These are phyloP conservation scores for Colletotrichum tabaci DNA, from an alignment of 2,329 filamentous ascomycete species.

Conservation along the genomic window DNA sequence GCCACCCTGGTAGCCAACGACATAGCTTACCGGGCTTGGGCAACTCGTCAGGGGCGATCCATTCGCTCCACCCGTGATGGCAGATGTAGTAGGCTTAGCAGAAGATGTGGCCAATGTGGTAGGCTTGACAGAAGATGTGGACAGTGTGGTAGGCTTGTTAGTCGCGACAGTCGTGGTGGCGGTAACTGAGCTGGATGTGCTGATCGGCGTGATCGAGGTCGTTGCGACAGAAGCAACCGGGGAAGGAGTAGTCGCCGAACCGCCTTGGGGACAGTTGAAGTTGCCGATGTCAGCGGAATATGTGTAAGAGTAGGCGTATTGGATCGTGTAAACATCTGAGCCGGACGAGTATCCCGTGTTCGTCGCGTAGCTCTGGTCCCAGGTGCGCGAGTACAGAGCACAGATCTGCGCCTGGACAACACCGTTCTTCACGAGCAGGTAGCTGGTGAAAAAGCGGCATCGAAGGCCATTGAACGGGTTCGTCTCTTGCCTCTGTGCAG, in stretches of 20 bases:
- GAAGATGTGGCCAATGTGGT: neutral
- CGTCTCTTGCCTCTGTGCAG: conserved; percentile 12
- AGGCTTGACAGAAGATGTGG: neutral
- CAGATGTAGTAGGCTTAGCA: neutral
- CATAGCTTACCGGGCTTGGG: conserved; percentile 22
- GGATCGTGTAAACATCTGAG: conserved; percentile 26
- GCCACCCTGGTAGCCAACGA: conserved; percentile 21
- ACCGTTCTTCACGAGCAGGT: conserved; percentile 24
- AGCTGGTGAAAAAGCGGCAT: conserved; percentile 31
- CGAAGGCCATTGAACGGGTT: conserved; percentile 20
- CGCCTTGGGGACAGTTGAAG: conserved; percentile 10
- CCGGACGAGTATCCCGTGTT: conserved; percentile 27
- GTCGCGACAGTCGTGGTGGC: neutral
- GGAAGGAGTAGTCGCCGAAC: neutral
- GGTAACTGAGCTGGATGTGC: neutral
- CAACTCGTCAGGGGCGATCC: neutral
- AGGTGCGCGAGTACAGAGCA: conserved; percentile 24
- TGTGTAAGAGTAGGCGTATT: conserved; percentile 23
- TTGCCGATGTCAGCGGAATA: conserved; percentile 1
- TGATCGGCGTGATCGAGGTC: neutral
- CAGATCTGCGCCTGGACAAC: conserved; percentile 28
- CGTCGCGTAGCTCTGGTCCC: conserved; percentile 22
- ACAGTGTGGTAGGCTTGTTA: conserved; percentile 1
- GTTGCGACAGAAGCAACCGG: neutral
- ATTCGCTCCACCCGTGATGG: neutral